Conservation (phyloP, 129 eudicot species). For the sunflower (Helianthus annuus) region DNA sequence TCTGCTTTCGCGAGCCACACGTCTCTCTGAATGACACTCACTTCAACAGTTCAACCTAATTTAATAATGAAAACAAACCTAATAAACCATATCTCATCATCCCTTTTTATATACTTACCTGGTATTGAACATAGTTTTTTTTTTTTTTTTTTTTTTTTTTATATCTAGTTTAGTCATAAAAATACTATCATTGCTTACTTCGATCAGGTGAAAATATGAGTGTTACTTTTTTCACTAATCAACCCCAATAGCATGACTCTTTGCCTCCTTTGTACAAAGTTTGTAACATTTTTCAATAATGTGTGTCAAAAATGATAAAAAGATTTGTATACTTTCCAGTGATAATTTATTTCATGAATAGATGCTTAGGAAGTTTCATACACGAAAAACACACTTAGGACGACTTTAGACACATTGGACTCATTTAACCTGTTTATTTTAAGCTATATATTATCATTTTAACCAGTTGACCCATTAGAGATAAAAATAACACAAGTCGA, state of each 20-base stretch:
- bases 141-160: conserved; percentile 1
- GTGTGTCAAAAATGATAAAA: background rate
- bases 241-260: background rate
- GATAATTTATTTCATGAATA: background rate
- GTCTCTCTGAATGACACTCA: background rate
- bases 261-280: background rate
- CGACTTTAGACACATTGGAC: background rate
- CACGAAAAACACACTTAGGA: background rate
- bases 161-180: background rate
- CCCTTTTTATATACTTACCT: background rate
- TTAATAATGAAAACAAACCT: background rate
- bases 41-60: background rate
- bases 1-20: background rate
- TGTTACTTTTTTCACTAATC: background rate
- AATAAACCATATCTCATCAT: background rate
- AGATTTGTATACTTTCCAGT: background rate
- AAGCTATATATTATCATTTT: background rate
- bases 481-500: background rate
- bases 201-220: background rate
- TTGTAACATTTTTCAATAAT: background rate
- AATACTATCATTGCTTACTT: background rate
- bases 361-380: background rate
- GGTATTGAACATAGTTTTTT: background rate
- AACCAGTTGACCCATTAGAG: background rate
- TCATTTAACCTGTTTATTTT: background rate